These are phyloP conservation scores for Punica granatum DNA, from an alignment of 345 rosid genomes.

Conservation along the genomic window DNA sequence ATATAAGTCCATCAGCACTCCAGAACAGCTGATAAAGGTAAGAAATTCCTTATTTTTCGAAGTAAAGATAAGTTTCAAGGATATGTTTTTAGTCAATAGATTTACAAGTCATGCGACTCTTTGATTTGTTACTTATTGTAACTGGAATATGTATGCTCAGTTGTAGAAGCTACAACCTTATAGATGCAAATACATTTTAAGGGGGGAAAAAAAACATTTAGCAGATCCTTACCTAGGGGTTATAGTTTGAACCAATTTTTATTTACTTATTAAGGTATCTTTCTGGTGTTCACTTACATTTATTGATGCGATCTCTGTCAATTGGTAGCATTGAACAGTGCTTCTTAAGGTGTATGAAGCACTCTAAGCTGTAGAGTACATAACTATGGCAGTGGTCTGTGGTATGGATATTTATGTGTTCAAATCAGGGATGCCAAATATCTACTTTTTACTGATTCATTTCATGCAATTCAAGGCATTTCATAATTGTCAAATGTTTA, in stretches of 20 bases:
- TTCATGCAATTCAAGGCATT: slow-evolving; percentile 19
- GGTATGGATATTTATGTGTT: background rate
- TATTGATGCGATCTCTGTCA: background rate
- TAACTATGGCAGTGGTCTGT: background rate
- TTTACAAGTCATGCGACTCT: background rate
- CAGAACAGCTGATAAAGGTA: slow-evolving; percentile 8
- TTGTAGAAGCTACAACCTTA: too few species aligned
- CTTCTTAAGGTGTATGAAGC: background rate
- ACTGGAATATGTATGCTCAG: slow-evolving; percentile 16
- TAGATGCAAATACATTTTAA: too few species aligned
- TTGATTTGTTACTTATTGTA: slow-evolving; percentile 29
- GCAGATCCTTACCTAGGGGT: background rate
- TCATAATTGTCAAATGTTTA: background rate
- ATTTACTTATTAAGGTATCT: background rate
- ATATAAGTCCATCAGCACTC: slow-evolving; percentile 4
- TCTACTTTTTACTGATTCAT: background rate
- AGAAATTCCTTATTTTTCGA: background rate
- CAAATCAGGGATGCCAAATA: background rate
- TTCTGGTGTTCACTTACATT: background rate
- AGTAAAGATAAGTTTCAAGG: background rate
- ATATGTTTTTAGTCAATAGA: background rate
- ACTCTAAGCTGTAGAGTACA: background rate
- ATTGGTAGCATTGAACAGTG: background rate
- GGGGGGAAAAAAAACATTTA: too few species aligned
- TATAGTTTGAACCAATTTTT: background rate